Evolutionary conservation across 176 grass and related monocot species (phyloP), one percentile per base, ranked within the genome.

Genomic region (Phoenix roebelenii): DNA sequence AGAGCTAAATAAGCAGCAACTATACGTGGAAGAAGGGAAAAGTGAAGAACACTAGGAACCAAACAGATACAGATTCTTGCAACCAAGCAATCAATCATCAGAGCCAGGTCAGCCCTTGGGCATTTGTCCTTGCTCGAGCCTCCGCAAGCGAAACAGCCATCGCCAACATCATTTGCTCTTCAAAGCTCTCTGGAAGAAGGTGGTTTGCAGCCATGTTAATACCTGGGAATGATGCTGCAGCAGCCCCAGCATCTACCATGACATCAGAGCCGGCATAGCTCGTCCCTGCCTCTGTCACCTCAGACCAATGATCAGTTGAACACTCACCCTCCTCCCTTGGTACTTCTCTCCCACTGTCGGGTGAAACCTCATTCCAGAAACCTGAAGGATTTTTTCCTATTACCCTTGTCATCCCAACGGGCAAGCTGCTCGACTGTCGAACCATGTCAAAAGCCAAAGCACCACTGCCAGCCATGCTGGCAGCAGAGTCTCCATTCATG

Each of bases 101-200:
- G 23, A n/a, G 68, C 81, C 64, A 89, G 29, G 55, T 73, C 56
- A 80, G 3, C 49, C 59, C 80, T 16, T 72, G 73, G 25, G 78
- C 56, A 50, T 44, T 78, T 23, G 72, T 29, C 63, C 73, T 87
- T 0, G 80, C 55, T 49, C 78, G 65, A 3, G 87, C 78, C n/a
- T 96, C 92, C 4, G 61, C 87, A 61, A 96, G 71, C 4, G 92
- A 90, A 64, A 96, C 68, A 1, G 83, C 83, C 75, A 88, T 87
- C 50, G 83, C 92, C 14, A 96, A 65, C 83, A 83, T 91, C 92
- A 96, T 88, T 65, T 96, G 83, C 60, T 96, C 92, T 58, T 96
- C 92, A 4, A 90, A 96, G 77, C 69, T 82, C 60, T 96, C 92
- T 3, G 92, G 91, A 64, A 96, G 20, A 49, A 52, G 23, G n/a